phyloP scores from a whole-genome alignment of 805 yeast genomes.

The Kodamaea neixiangensis region DNA sequence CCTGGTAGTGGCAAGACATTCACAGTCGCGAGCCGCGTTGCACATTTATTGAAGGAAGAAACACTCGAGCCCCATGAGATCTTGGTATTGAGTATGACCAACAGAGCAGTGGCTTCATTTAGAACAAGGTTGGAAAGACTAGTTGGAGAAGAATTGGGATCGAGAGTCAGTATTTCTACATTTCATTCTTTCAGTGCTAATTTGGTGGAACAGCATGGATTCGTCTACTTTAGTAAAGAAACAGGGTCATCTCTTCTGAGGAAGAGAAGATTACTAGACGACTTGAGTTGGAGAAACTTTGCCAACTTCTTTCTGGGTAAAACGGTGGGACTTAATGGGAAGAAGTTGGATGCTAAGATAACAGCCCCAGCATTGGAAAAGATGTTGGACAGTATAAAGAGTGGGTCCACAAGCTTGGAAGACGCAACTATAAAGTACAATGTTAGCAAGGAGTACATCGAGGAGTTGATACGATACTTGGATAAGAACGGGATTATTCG shows the following conservation, averaged over 20 bases:
- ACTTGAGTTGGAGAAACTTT: slow-evolving; percentile 50
- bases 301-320: slow-evolving; percentile 37
- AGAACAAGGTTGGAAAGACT: slow-evolving; percentile 27
- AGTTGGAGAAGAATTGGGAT: slow-evolving; percentile 36
- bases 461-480: slow-evolving; percentile 28
- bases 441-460: slow-evolving; percentile 29
- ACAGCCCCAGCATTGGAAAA: slow-evolving; percentile 26
- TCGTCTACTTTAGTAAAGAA: slow-evolving; percentile 13
- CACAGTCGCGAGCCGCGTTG: slow-evolving; percentile 57
- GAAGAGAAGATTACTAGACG: slow-evolving; percentile 48
- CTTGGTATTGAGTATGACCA: slow-evolving; percentile 66
- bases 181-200: slow-evolving; percentile 64
- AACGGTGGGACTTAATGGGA: slow-evolving; percentile 28
- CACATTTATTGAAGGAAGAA: slow-evolving; percentile 41
- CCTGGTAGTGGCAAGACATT: slow-evolving; percentile 77
- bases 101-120: slow-evolving; percentile 60
- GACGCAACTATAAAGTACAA: slow-evolving; percentile 26
- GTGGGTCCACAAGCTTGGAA: slow-evolving; percentile 21
- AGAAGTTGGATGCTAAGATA: slow-evolving; percentile 23
- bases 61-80: slow-evolving; percentile 53
- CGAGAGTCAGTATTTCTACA: slow-evolving; percentile 49
- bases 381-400: slow-evolving; percentile 24
- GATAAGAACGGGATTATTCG: slow-evolving; percentile 35
- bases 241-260: neutral
- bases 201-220: slow-evolving; percentile 42